These are phyloP conservation scores for Panicum virgatum DNA, from an alignment of 202 grass and related monocot species.

Conservation along the genomic window DNA sequence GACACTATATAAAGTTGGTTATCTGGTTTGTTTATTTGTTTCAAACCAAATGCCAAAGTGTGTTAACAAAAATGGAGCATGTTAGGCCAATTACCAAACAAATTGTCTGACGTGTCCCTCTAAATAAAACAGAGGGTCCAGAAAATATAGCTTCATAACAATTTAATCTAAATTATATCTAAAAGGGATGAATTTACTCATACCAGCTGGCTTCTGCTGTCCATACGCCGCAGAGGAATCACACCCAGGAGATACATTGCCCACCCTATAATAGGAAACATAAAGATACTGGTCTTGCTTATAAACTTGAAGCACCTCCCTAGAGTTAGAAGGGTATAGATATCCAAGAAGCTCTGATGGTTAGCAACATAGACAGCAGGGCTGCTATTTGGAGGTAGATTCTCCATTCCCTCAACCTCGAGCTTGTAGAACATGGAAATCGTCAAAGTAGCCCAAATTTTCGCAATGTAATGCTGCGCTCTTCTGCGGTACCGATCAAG, in stretches of 20 bases:
- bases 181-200: slow-evolving; percentile 25
- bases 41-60: too few species aligned
- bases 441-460: slow-evolving; percentile 81
- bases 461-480: slow-evolving; percentile 74
- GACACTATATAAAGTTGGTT: slow-evolving; percentile 5
- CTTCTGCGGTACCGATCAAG: slow-evolving; percentile 75
- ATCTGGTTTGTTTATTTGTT: background rate
- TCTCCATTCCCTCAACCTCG: slow-evolving; percentile 86
- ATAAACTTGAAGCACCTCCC: slow-evolving; percentile 95
- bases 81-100: slow-evolving; percentile 8
- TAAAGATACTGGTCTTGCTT: slow-evolving; percentile 98
- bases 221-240: slow-evolving; percentile 81
- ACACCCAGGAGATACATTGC: slow-evolving; percentile 95
- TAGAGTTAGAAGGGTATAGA: slow-evolving; percentile 83
- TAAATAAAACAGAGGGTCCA: background rate
- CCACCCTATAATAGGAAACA: slow-evolving; percentile 94
- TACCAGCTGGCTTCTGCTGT: slow-evolving; percentile 96
- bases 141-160: background rate
- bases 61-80: too few species aligned
- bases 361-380: slow-evolving; percentile 95
- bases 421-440: slow-evolving; percentile 86
- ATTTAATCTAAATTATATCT: background rate
- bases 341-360: slow-evolving; percentile 96
- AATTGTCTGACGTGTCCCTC: background rate
- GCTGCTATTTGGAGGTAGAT: slow-evolving; percentile 64